These are phyloP conservation scores for Aurifilum marmelostoma DNA, from an alignment of 2,329 filamentous ascomycete species.

Conservation along the genomic window DNA sequence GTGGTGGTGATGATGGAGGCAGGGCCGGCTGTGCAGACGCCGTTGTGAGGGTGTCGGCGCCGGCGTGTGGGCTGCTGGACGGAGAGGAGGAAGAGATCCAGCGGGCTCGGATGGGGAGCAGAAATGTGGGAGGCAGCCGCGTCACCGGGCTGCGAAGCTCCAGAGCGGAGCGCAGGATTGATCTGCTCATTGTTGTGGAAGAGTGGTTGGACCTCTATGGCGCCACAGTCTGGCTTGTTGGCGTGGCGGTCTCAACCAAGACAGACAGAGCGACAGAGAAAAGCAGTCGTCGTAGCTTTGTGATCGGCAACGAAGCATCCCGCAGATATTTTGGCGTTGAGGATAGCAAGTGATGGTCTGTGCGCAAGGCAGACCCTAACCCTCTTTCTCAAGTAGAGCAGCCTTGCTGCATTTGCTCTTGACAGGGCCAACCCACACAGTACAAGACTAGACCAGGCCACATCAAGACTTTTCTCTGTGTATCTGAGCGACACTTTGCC, in stretches of 20 bases:
- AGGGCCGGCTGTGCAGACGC: conserved; percentile 19
- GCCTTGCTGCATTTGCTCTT: too few relatives aligned
- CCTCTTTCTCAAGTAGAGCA: conserved; percentile 2
- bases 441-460: too few relatives aligned
- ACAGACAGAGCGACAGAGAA: too few relatives aligned
- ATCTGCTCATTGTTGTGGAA: conserved; percentile 53
- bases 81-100: conserved; percentile 41
- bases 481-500: too few relatives aligned
- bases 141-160: conserved; percentile 56
- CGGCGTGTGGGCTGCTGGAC: conserved; percentile 26
- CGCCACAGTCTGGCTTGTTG: background rate
- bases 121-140: conserved; percentile 53
- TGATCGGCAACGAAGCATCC: conserved; percentile 1
- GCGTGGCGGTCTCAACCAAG: background rate
- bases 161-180: conserved; percentile 65
- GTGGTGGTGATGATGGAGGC: background rate
- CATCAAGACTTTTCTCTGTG: too few relatives aligned
- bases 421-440: too few relatives aligned
- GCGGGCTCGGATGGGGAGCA: conserved; percentile 53
- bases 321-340: conserved; percentile 15
- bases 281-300: background rate
- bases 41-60: conserved; percentile 4
- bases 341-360: conserved; percentile 10
- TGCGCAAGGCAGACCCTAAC: conserved; percentile 10
- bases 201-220: background rate